phyloP scores from a whole-genome alignment of 78 protist species.

The Monosiga brevicollis region DNA sequence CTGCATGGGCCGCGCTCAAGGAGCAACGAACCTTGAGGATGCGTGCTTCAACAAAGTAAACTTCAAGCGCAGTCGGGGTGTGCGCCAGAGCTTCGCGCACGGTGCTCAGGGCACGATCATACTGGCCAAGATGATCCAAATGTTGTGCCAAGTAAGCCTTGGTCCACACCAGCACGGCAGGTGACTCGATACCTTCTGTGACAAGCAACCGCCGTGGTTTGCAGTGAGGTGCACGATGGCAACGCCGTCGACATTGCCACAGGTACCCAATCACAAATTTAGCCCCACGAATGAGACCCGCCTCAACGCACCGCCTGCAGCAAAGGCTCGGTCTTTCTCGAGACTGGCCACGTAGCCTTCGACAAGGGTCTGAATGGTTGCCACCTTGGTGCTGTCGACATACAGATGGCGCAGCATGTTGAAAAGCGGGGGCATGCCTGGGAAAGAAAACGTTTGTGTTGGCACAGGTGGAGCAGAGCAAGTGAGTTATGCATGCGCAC shows the following conservation, averaged over 20 bases:
- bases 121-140: slow-evolving; percentile 22
- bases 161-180: slow-evolving; percentile 30
- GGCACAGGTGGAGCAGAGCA: too few relatives aligned
- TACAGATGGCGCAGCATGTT: slow-evolving; percentile 42
- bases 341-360: slow-evolving; percentile 4
- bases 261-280: not conserved
- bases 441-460: too few relatives aligned
- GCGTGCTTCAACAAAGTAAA: slow-evolving; percentile 54
- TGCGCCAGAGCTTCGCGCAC: slow-evolving; percentile 52
- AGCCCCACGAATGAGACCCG: not conserved
- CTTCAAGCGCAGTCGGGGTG: slow-evolving; percentile 76
- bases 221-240: not conserved
- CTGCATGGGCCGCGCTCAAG: too few relatives aligned
- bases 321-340: not conserved
- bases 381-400: slow-evolving; percentile 30
- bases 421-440: slow-evolving; percentile 54
- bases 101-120: slow-evolving; percentile 21
- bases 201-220: too few relatives aligned
- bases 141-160: slow-evolving; percentile 52
- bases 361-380: slow-evolving; percentile 27
- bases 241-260: not conserved
- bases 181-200: not conserved
- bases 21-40: slow-evolving; percentile 39
- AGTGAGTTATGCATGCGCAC: too few relatives aligned
- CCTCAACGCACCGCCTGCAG: not conserved